A percentile compares a stretch with the other conserved stretches of the same genome.
Evolutionary conservation across 1,284 basidiomycete species (phyloP).

Genomic region (Rhodotorula sp.): DNA sequence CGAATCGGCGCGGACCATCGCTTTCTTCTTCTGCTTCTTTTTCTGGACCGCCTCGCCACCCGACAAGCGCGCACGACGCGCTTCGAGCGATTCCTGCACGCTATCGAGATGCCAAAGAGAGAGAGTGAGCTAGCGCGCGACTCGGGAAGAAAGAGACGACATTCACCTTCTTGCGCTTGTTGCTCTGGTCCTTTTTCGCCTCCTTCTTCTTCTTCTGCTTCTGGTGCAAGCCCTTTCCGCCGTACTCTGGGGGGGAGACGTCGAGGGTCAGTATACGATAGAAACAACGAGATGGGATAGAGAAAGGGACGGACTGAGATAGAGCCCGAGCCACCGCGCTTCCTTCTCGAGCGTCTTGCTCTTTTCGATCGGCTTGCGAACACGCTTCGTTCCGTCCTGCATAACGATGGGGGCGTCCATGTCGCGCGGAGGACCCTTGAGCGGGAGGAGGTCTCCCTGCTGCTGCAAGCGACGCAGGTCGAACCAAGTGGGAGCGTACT

Average conservation of each 20-base stretch:
- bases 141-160: too few species aligned
- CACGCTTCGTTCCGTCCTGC: neutral
- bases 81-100: neutral
- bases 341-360: constrained; percentile 6
- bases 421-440: constrained; percentile 4
- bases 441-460: neutral
- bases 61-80: neutral
- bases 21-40: too few species aligned
- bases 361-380: neutral
- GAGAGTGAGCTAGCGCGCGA: too few species aligned
- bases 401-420: neutral
- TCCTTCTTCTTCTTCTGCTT: neutral
- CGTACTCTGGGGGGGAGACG: neutral
- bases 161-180: neutral
- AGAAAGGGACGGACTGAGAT: neutral
- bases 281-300: neutral
- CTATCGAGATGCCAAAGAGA: too few species aligned
- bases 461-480: neutral
- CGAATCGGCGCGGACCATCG: too few species aligned
- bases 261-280: too few species aligned
- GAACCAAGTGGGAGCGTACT: constrained; percentile 11
- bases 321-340: neutral
- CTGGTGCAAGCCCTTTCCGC: neutral
- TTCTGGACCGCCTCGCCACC: neutral
- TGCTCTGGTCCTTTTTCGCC: neutral